Evolutionary conservation across 2,329 filamentous ascomycete species (phyloP), one percentile per base, ranked within the genome.

Genomic region (Capronia americana): DNA sequence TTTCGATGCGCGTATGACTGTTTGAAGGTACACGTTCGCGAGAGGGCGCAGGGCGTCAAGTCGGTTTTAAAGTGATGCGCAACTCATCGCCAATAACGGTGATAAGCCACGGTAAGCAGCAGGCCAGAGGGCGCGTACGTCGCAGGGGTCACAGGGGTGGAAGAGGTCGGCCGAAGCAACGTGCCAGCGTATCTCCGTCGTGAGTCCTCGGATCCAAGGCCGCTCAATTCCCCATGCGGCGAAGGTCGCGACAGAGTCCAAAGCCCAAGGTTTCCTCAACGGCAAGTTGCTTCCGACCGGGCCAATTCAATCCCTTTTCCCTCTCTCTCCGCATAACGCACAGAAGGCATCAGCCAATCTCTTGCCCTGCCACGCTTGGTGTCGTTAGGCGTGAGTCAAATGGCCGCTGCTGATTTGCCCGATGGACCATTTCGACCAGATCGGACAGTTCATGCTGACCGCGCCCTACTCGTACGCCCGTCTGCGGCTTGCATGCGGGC

Each of bases 341-440:
- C 30, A 44, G 4, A 24, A 60, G 57, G 28, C 66, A 57, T 50
- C 51, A 56, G 53, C 60, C 66, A 65, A 65, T 65, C 34, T 53
- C 14, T 20, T 60, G 57, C 57, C 28, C 57, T 60, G 57, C 46
- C 57, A 60, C 44, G 30, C 44, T 60, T 60, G 57, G 57, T 48
- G 24, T 60, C 57, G 57, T 28, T 62, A 57, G 57, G 63, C 66
- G 44, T 69, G 66, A 69, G 66, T 66, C 67, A 64, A 66, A 64
- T 28, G 34, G 11, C 34, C 4, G 34, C 23, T 61, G 60, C 24
- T 62, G 67, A 69, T 66, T 69, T 63, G 67, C 17, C 30, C 20
- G 41, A 58, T 23, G 24, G 24, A 61, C 51, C n/a, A 26, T 41
- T 53, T 54, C 57, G 44, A 10, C 55, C 26, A 58, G 61, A 53